Base-by-base conservation (phyloP, 2,329 filamentous ascomycete species). In the Zymoseptoria crescenta region DNA sequence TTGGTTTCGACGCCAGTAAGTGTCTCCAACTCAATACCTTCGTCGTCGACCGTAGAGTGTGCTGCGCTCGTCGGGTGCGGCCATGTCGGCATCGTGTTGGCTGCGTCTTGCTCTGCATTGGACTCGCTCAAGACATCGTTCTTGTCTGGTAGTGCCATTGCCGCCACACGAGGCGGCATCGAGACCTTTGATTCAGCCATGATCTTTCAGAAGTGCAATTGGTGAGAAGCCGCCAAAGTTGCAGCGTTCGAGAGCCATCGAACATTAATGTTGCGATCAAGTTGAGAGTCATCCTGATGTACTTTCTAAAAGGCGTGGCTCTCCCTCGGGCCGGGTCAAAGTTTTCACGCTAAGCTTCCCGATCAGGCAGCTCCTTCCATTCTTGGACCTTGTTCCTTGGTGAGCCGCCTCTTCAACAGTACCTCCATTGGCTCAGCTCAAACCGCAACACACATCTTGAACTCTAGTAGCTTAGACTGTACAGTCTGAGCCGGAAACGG, bases 1-100 rank as follows among this genome's bases (percentile, higher is more conserved):
- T 67, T 67, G 0, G 54, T 59, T 51, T 59, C 49, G 1, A 54
- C 51, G 20, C 58, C 58, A 8, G 61, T 60, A 19, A 62, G 55
- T 49, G 55, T 27, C 8, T 56, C 56, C 35, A 61, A 35, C 49
- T 61, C 61, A 27, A 63, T 54, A n/a, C 21, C 49, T 51, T 51
- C 49, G 49, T 51, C 35, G 13, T 16, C 16, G 35, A 16, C 16
- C 16, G 35, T n/a, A 4, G 35, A 45, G 35, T 45, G 35, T 45
- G 35, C 35, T n/a, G 16, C 35, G n/a, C 13, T 45, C n/a, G 35
- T 13, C n/a, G 35, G 7, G 16, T 5, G 16, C 4, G 13, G 35
- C 35, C 35, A 45, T 45, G 35, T 45, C 7, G 35, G 35, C 35
- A 16, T 16, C 35, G 35, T 45, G 35, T n/a, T 45, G 13, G 35